Conservation (phyloP, 495 filamentous ascomycete genomes). For the Aspergillus hancockii region DNA sequence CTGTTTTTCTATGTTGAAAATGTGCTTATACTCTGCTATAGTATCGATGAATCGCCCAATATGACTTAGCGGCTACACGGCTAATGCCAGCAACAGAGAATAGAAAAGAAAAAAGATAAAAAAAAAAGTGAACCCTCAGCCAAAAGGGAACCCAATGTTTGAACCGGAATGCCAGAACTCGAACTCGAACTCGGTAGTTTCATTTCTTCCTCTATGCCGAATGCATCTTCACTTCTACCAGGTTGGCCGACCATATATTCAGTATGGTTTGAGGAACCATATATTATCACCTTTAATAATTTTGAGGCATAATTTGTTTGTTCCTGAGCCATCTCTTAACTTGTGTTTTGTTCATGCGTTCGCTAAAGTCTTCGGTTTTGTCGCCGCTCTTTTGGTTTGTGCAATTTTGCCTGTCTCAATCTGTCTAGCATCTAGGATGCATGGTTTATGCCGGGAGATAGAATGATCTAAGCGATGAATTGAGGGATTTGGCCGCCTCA, state of each 20-base stretch:
- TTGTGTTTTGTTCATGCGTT: conserved; percentile 1
- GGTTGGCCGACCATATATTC: conserved; percentile 6
- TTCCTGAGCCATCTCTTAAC: conserved; percentile 24
- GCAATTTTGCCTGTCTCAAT: not conserved
- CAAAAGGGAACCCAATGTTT: not conserved
- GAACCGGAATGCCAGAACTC: not conserved
- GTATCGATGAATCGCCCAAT: not conserved
- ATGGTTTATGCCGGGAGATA: conserved; percentile 19
- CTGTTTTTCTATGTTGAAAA: too few species aligned
- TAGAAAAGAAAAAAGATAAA: not conserved
- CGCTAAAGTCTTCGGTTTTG: conserved; percentile 17
- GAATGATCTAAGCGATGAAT: conserved; percentile 38
- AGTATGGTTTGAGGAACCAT: conserved; percentile 30
- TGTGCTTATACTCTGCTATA: not conserved
- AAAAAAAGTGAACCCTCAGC: not conserved
- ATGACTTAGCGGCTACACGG: not conserved
- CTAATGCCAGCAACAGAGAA: conserved; percentile 5
- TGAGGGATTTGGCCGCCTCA: conserved; percentile 51
- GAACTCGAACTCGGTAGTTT: not conserved
- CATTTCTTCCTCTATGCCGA: not conserved
- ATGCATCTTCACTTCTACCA: conserved; percentile 14
- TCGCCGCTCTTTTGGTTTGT: conserved; percentile 10
- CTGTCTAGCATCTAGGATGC: conserved; percentile 17
- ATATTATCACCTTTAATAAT: conserved; percentile 32
- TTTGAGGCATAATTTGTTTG: conserved; percentile 14